These are phyloP conservation scores for Coemansia sp. DNA, from an alignment of 192 early-diverging fungal species.

Conservation along the genomic window DNA sequence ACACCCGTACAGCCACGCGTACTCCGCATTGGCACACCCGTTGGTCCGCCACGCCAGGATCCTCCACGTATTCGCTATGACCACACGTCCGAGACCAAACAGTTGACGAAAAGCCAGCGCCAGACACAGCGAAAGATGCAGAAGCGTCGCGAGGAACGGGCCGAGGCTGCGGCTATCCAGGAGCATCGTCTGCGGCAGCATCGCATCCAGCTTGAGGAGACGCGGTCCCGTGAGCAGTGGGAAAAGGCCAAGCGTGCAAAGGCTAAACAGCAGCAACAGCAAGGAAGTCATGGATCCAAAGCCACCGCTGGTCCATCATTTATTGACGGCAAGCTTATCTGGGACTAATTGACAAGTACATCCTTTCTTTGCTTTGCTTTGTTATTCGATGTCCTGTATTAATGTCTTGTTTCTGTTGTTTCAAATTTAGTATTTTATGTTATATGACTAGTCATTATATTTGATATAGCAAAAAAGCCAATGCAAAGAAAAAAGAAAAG, in stretches of 20 bases:
- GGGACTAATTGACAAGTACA: constrained; percentile 21
- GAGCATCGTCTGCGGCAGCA: constrained; percentile 61
- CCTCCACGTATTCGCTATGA: constrained; percentile 8
- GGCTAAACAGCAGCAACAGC: not conserved
- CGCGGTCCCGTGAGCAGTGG: constrained; percentile 49
- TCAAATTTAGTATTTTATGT: too few relatives aligned
- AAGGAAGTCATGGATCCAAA: not conserved
- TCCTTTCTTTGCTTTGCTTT: too few relatives aligned
- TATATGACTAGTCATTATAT: too few relatives aligned
- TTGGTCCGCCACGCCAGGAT: constrained; percentile 15
- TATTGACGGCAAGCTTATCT: constrained; percentile 43
- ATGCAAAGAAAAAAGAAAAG: too few relatives aligned
- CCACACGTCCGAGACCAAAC: constrained; percentile 18
- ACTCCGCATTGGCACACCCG: constrained; percentile 37
- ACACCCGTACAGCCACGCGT: constrained; percentile 15
- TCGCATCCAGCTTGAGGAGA: constrained; percentile 51
- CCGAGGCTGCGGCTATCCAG: constrained; percentile 54
- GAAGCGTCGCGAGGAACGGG: constrained; percentile 60
- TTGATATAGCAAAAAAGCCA: too few relatives aligned
- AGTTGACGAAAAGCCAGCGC: constrained; percentile 64
- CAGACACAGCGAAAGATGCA: constrained; percentile 61
- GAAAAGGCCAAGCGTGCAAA: constrained; percentile 21
- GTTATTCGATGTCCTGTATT: too few relatives aligned
- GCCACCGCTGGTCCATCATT: constrained; percentile 7
- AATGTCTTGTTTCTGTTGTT: too few relatives aligned